Evolutionary conservation across 2,329 filamentous ascomycete species (phyloP), one percentile per base, ranked within the genome.

Genomic region (Albifimbria verrucaria): DNA sequence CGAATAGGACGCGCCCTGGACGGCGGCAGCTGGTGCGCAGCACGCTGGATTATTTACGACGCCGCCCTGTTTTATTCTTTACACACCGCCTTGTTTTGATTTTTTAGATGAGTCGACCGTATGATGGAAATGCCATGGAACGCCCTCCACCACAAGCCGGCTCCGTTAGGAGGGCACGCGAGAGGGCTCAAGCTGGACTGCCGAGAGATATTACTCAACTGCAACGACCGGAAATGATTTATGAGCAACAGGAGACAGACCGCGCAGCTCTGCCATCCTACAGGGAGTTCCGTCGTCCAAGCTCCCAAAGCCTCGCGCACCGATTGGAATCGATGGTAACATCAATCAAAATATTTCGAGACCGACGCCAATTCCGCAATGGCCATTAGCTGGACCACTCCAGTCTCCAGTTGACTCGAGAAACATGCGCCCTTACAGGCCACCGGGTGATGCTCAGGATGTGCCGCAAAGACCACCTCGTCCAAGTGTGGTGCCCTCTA

Each of bases 391-490:
- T 25, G 72, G 68, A 17, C 70, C 75, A 15, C 62, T 74, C 20
- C 61, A 68, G 39, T 60, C 70, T n/a, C 61, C 71, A 17, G 54
- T 65, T 15, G 66, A 60, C 11, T 57, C 65, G 23, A 50, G 63
- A 12, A 68, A 72, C 41, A 51, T 67, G 18, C 71, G 75, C 50
- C 70, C 75, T 20, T 83, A 82, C 57, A 73, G 74, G 60, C 76
- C 80, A 50, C 77, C 79, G n/a, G 76, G 76, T 45, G 72, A 73
- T 55, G 75, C 76, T 32, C 71, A 76, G 39, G 75, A 66, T 32
- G 62, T 81, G 22, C 83, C 83, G 20, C 80, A 78, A 62, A 75
- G 83, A 57, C 84, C 83, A 10, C 81, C 81, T 11, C 77, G 84
- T 36, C 83, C 83, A 7, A 86, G 82, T 59, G 68, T 75, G 55